Percentiles rank a stretch among this genome's conserved stretches.
phyloP scores from a whole-genome alignment of 176 grass and related monocot species.

The Triticum timopheevii region DNA sequence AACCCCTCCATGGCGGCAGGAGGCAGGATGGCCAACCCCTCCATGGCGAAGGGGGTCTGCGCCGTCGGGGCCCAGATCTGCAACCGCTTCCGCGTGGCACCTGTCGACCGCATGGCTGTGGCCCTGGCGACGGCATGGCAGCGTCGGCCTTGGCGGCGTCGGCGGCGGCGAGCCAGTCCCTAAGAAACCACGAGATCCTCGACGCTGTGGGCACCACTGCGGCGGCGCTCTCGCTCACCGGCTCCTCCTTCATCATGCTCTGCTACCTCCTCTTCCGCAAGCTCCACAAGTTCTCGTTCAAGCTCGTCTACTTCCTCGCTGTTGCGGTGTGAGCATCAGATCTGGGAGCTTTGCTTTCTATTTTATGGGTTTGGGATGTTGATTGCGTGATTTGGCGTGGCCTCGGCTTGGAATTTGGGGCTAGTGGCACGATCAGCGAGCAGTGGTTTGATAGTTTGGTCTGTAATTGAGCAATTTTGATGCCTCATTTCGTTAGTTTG shows the following conservation, averaged over 20 bases:
- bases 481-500: no score
- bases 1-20: no score
- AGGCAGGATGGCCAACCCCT: no score
- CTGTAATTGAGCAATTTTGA: not conserved
- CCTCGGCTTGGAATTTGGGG: not conserved
- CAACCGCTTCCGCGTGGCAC: no score
- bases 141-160: slow-evolving; percentile 11
- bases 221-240: slow-evolving; percentile 75
- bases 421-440: slow-evolving; percentile 13
- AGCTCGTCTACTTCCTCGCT: slow-evolving; percentile 94
- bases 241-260: slow-evolving; percentile 91
- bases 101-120: no score
- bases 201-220: slow-evolving; percentile 51
- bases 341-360: not conserved
- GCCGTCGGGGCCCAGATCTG: no score
- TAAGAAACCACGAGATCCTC: slow-evolving; percentile 45
- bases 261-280: slow-evolving; percentile 97
- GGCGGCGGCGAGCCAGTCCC: slow-evolving; percentile 31
- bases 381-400: not conserved
- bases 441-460: not conserved
- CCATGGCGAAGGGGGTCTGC: no score
- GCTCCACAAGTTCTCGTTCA: slow-evolving; percentile 98
- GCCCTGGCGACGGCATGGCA: slow-evolving; percentile 23
- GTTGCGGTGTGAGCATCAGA: slow-evolving; percentile 52
- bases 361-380: not conserved